Evolutionary conservation across 108 stramenopile genomes (phyloP).

Genomic region (Fistulifera solaris): DNA sequence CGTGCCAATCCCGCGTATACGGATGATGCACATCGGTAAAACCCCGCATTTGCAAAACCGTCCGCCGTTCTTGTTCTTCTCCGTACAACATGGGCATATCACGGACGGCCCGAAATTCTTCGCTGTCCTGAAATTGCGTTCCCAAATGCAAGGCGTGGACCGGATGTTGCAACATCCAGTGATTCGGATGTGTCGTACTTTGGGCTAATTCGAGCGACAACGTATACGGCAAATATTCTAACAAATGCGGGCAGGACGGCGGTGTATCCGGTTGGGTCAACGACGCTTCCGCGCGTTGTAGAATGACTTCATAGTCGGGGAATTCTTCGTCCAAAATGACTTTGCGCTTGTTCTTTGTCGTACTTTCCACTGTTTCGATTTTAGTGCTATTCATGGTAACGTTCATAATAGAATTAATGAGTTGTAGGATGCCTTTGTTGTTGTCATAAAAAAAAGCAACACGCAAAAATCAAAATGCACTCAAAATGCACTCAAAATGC

Average conservation of each 20-base stretch:
- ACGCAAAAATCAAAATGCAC: too few species aligned
- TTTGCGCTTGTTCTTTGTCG: not conserved
- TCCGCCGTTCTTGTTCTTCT: slow-evolving; percentile 37
- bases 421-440: too few species aligned
- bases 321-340: not conserved
- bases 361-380: too few species aligned
- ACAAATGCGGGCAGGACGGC: not conserved
- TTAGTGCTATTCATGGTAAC: too few species aligned
- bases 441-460: too few species aligned
- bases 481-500: too few species aligned
- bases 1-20: slow-evolving; percentile 6
- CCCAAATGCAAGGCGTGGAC: slow-evolving; percentile 27
- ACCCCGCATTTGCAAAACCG: slow-evolving; percentile 23
- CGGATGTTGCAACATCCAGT: slow-evolving; percentile 12
- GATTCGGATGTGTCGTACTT: not conserved
- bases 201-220: not conserved
- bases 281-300: not conserved
- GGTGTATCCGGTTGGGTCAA: not conserved
- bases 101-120: slow-evolving; percentile 1
- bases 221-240: not conserved
- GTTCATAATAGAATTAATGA: too few species aligned
- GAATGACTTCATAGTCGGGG: not conserved
- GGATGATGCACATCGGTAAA: slow-evolving; percentile 32
- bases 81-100: slow-evolving; percentile 24
- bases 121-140: slow-evolving; percentile 9